Conservation (phyloP, 1,139 yeast genomes). For the Sugiyamaella neomexicana region DNA sequence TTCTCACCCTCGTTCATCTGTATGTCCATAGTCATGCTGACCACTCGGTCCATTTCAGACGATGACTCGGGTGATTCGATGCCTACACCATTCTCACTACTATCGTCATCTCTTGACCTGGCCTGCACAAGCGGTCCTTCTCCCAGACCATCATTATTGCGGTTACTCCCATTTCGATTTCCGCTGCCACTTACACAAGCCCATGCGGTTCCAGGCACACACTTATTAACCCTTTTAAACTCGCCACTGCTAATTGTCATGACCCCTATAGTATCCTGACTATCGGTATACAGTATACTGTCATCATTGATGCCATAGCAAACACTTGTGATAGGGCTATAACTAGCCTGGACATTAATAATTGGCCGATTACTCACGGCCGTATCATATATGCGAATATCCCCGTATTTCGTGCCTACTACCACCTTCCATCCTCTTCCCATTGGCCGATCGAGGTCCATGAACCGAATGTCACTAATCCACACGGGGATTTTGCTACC, state of each 20-base stretch:
- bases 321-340: constrained; percentile 35
- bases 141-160: too few relatives aligned
- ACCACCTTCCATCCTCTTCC: constrained; percentile 36
- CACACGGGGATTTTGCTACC: constrained; percentile 32
- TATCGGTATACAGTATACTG: constrained; percentile 32
- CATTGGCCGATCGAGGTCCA: constrained; percentile 33
- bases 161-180: not conserved
- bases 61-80: constrained; percentile 25
- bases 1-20: not conserved
- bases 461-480: constrained; percentile 39
- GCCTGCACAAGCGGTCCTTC: too few relatives aligned
- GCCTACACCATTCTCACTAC: constrained; percentile 23
- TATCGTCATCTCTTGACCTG: not conserved
- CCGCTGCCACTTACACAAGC: constrained; percentile 5
- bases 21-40: constrained; percentile 18
- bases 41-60: constrained; percentile 29
- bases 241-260: constrained; percentile 29
- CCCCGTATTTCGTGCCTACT: constrained; percentile 38
- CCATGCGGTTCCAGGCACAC: constrained; percentile 32
- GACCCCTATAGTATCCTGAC: constrained; percentile 33
- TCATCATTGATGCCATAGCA: constrained; percentile 22
- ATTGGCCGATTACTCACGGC: constrained; percentile 35
- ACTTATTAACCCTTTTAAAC: constrained; percentile 25
- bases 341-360: constrained; percentile 32
- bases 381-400: constrained; percentile 39